Conservation (phyloP, 306 rosid genomes). For the Inga laurina region DNA sequence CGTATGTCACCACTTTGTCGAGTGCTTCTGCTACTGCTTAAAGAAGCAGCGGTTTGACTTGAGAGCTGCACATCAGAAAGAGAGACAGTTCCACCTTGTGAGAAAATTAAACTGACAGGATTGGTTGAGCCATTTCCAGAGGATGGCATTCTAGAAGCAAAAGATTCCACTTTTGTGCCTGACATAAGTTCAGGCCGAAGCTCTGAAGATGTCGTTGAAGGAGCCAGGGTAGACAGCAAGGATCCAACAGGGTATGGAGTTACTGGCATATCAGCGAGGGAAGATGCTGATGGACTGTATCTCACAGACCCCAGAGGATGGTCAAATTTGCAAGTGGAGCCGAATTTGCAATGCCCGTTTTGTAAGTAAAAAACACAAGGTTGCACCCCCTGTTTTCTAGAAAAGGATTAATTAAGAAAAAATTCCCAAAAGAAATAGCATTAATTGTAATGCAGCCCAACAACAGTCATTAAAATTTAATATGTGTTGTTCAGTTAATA, state of each 20-base stretch:
- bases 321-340: constrained; percentile 83
- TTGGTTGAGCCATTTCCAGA: constrained; percentile 58
- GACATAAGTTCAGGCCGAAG: constrained; percentile 56
- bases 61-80: constrained; percentile 68
- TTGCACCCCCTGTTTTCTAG: constrained; percentile 56
- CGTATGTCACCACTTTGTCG: constrained; percentile 61
- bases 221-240: constrained; percentile 67
- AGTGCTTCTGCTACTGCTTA: constrained; percentile 57
- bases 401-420: constrained; percentile 33
- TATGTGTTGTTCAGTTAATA: background rate
- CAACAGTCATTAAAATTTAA: background rate
- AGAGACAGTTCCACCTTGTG: constrained; percentile 63
- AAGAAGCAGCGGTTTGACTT: constrained; percentile 57
- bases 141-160: constrained; percentile 56
- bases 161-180: constrained; percentile 54
- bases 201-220: constrained; percentile 61
- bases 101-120: constrained; percentile 64
- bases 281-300: constrained; percentile 66
- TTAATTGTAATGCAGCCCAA: background rate
- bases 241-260: constrained; percentile 85
- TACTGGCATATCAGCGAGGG: constrained; percentile 66
- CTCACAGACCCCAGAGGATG: constrained; percentile 75
- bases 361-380: constrained; percentile 53
- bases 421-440: background rate
- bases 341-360: constrained; percentile 73